phyloP scores from a whole-genome alignment of 1,284 basidiomycete species.

The Ustilago curta region DNA sequence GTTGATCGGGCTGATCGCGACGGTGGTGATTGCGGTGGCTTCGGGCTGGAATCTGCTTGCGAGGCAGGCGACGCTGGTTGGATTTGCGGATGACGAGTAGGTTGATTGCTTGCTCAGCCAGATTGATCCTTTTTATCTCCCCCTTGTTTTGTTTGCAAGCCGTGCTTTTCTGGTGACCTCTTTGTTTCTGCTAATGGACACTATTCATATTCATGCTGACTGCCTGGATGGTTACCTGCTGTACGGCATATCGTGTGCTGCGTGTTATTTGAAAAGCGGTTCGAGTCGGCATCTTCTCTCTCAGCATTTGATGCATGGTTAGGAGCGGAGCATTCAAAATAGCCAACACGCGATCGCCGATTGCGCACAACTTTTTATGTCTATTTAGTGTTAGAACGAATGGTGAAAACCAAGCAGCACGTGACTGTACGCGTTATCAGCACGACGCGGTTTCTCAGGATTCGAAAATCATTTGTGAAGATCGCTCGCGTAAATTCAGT shows the following conservation, averaged over 20 bases:
- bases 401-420: no score
- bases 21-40: constrained; percentile 42
- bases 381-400: no score
- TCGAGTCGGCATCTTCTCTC: not conserved
- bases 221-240: no score
- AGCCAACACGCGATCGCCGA: not conserved
- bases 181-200: constrained; percentile 36
- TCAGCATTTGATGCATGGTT: not conserved
- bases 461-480: not conserved
- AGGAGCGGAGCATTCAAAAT: constrained; percentile 1
- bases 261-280: not conserved
- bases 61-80: constrained; percentile 25
- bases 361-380: not conserved
- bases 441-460: constrained; percentile 32
- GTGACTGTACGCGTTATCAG: constrained; percentile 23
- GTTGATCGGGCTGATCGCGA: constrained; percentile 43
- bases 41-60: constrained; percentile 42
- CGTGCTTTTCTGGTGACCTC: not conserved
- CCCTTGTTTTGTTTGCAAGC: not conserved
- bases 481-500: constrained; percentile 20
- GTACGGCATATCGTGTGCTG: not conserved
- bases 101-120: no score
- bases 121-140: no score
- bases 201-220: constrained; percentile 14
- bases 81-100: constrained; percentile 24